Evolutionary conservation across 805 yeast species (phyloP).

Genomic region (Saccharomycopsis vini): DNA sequence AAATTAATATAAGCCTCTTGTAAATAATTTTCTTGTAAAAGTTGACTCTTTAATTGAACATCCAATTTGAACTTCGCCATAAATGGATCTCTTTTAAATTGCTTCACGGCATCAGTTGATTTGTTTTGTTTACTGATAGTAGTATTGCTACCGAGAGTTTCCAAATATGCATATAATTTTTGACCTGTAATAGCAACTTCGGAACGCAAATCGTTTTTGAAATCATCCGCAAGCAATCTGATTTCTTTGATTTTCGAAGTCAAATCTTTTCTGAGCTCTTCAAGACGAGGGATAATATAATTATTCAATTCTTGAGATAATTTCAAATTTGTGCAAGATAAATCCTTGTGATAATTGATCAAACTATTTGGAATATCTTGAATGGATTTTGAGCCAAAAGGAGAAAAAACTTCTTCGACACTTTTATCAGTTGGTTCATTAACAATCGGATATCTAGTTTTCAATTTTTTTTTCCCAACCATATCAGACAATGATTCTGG

Average conservation of each 20-base stretch:
- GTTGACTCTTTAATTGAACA: constrained; percentile 55
- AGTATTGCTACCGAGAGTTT: constrained; percentile 18
- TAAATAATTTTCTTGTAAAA: constrained; percentile 53
- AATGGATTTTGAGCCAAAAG: constrained; percentile 71
- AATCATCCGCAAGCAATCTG: constrained; percentile 45
- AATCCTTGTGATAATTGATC: constrained; percentile 31
- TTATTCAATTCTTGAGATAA: constrained; percentile 43
- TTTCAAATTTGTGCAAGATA: constrained; percentile 37
- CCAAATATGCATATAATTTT: constrained; percentile 34
- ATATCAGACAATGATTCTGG: neutral
- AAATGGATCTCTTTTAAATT: constrained; percentile 46
- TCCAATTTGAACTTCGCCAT: constrained; percentile 52
- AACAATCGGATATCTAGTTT: neutral
- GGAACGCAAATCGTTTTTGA: constrained; percentile 47
- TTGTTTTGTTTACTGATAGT: constrained; percentile 20
- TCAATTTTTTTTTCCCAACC: neutral
- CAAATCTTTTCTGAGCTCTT: constrained; percentile 22
- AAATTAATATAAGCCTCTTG: constrained; percentile 58
- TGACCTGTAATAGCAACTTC: constrained; percentile 60
- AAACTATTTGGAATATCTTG: constrained; percentile 74
- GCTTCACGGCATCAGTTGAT: constrained; percentile 19
- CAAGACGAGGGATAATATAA: constrained; percentile 32
- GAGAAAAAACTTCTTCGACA: constrained; percentile 47
- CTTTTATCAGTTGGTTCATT: constrained; percentile 3
- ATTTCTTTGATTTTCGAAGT: constrained; percentile 44